Base-by-base conservation (phyloP, 257 asterid genomes). In the Datura wrightii region DNA sequence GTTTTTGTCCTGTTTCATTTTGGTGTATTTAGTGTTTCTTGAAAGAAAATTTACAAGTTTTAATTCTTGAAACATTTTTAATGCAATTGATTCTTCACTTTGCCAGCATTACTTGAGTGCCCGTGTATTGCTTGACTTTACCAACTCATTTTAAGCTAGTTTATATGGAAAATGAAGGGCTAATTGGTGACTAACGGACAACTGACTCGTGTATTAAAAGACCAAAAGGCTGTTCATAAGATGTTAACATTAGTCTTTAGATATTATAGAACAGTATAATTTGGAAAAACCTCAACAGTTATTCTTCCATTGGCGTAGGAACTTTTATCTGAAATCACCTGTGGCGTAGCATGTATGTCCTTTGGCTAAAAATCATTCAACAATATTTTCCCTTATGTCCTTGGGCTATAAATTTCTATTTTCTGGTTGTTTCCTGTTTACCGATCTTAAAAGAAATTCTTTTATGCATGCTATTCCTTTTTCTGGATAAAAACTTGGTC, bases 401-500 rank as follows among this genome's bases (percentile, higher is more conserved):
- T 66, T 66, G 15, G 76, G 76, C 50, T 67, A 37, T 37, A 15
- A 14, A 67, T 6, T 67, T 67, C 41, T 67, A 67, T 36, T 36
- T 37, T 67, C 50, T 66, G 50, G 76, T 18, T 67, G 19, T 37
- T 67, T 67, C 76, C 24, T 67, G 50, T 37, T 67, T 67, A 37
- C 42, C 10, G 41, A 15, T 6, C 19, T 65, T 36, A n/a, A 14
- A 16, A 41, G 8, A 48, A 48, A 6, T 5, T 14, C 58, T 39
- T 71, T 13, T 74, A 19, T 74, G 60, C 24, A 13, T 48, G 81
- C 5, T 48, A 48, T 50, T 74, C 42, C 80, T 48, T 74, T 74
- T 48, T 31, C 60, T 74, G 13, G 37, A 74, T 50, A 48, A 48
- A 74, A 48, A 48, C 60, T 74, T 48, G 6, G 19, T 52, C 48